Percentiles rank a stretch among this genome's conserved stretches.
These are phyloP conservation scores for Quercus phellos DNA, from an alignment of 331 rosid species.

Conservation along the genomic window DNA sequence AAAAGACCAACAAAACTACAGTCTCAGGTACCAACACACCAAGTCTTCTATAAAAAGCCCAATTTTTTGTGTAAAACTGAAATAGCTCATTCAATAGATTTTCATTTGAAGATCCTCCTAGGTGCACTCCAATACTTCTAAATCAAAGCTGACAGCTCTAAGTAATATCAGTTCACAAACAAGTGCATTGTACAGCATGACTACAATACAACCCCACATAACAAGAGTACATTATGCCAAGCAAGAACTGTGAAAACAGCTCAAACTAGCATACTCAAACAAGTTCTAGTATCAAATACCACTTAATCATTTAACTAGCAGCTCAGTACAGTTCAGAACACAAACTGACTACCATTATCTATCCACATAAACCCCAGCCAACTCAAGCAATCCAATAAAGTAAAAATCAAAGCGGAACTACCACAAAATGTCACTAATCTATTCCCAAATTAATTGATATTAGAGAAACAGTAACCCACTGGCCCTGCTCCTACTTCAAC, in stretches of 20 bases:
- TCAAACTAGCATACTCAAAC: background rate
- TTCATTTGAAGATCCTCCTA: conserved; percentile 5
- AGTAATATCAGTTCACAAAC: background rate
- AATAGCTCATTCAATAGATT: background rate
- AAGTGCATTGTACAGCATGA: background rate
- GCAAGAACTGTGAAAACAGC: background rate
- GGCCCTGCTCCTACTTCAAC: background rate
- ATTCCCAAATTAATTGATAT: background rate
- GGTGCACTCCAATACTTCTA: background rate
- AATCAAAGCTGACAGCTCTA: background rate
- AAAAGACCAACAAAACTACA: background rate
- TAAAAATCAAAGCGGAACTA: background rate
- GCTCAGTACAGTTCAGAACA: background rate
- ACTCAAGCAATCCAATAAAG: background rate
- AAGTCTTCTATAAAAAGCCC: background rate
- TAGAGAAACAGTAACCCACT: background rate
- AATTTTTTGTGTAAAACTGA: background rate
- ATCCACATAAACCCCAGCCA: background rate
- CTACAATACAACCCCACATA: background rate
- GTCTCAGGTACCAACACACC: background rate
- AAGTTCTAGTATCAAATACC: too few relatives aligned
- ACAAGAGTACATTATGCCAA: background rate
- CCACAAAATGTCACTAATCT: background rate
- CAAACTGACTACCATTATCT: background rate
- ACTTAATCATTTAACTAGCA: background rate